Percentiles rank a stretch among this genome's conserved stretches.
These are phyloP conservation scores for Quercus wislizeni DNA, from an alignment of 306 rosid genomes.

Conservation along the genomic window DNA sequence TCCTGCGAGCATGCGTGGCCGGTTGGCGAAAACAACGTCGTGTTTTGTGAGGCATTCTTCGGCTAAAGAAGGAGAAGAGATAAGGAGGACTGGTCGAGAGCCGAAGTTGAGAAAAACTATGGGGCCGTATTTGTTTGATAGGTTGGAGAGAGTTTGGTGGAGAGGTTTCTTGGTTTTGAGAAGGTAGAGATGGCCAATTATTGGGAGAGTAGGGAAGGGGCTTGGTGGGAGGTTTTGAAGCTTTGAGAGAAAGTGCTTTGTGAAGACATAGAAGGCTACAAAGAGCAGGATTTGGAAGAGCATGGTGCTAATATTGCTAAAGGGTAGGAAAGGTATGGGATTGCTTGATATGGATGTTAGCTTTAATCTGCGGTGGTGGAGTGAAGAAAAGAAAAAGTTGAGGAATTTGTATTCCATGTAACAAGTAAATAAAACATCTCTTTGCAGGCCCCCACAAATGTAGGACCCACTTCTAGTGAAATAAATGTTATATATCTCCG, in stretches of 20 bases:
- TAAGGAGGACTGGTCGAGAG: constrained; percentile 18
- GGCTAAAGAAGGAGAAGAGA: constrained; percentile 29
- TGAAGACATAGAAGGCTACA: neutral
- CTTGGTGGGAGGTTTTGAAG: constrained; percentile 26
- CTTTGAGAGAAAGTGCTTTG: neutral
- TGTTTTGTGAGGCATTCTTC: constrained; percentile 11
- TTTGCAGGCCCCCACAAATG: too few species aligned
- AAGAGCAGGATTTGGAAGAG: neutral
- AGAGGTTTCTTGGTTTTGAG: constrained; percentile 23
- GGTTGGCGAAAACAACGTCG: constrained; percentile 18
- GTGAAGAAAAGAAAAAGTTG: too few species aligned
- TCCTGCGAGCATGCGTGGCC: constrained; percentile 7
- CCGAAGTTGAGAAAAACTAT: constrained; percentile 30
- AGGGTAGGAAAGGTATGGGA: neutral
- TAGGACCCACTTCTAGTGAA: too few species aligned
- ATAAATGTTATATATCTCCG: too few species aligned
- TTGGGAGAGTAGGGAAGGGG: constrained; percentile 25
- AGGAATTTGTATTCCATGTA: too few species aligned
- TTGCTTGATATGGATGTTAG: too few species aligned
- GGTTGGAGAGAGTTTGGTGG: constrained; percentile 24
- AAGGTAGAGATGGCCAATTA: constrained; percentile 42
- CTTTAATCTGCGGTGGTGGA: too few species aligned
- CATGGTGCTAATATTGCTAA: neutral
- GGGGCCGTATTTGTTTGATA: constrained; percentile 30
- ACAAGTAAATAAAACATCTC: too few species aligned